phyloP scores from a whole-genome alignment of 495 filamentous ascomycete genomes.

The Neurospora sp. region DNA sequence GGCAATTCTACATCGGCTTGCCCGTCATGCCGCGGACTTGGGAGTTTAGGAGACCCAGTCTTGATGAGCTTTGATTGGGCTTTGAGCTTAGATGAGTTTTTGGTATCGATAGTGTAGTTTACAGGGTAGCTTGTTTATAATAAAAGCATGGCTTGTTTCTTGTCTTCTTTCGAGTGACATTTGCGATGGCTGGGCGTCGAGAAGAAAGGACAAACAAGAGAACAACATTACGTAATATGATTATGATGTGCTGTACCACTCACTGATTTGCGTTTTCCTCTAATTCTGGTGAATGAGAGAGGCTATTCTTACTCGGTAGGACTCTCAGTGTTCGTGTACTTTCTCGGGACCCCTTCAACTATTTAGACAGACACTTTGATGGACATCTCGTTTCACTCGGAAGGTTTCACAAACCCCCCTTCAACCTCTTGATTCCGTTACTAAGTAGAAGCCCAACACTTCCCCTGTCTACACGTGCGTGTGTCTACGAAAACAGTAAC shows the following conservation, averaged over 20 bases:
- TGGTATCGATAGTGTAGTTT: not conserved
- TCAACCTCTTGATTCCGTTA: too few species aligned
- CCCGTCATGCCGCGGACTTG: constrained; percentile 61
- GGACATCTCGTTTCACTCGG: too few species aligned
- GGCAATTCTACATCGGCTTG: constrained; percentile 70
- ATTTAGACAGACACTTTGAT: too few species aligned
- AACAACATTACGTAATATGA: too few species aligned
- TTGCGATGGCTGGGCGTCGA: too few species aligned
- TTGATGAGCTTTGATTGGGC: constrained; percentile 38
- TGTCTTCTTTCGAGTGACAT: not conserved
- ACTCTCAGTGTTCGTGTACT: too few species aligned
- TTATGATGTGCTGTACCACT: not conserved
- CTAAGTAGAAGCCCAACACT: not conserved
- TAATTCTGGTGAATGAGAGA: too few species aligned
- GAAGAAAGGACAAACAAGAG: too few species aligned
- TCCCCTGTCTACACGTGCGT: not conserved
- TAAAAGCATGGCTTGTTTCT: not conserved
- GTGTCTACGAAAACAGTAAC: not conserved
- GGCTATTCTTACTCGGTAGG: too few species aligned
- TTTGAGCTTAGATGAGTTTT: constrained; percentile 25
- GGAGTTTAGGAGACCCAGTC: constrained; percentile 45
- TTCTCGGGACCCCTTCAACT: too few species aligned
- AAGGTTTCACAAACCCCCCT: too few species aligned
- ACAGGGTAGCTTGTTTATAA: not conserved
- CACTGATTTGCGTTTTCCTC: not conserved